Base-by-base conservation (phyloP, 495 filamentous ascomycete genomes). In the Polyplosphaeria fusca region DNA sequence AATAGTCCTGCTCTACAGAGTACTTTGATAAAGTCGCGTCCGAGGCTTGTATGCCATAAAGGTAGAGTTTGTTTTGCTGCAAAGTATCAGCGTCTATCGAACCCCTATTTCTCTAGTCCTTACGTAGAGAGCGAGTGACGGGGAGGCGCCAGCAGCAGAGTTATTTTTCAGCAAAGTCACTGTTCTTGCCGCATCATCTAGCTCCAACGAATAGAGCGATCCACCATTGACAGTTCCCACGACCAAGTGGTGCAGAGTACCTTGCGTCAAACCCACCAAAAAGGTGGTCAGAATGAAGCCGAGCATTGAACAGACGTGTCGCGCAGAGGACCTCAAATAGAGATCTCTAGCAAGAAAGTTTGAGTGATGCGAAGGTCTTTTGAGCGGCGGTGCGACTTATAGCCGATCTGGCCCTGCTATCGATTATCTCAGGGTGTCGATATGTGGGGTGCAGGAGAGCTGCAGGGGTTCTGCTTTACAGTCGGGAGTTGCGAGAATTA, bases 21-120 rank as follows among this genome's bases (percentile, higher is more conserved):
- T 52, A 52, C 20, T 38, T 24, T 14, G 49, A 40, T 13, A 52
- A 9, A 16, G 49, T 52, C 11, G 35, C 49, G 11, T 52, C 32
- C n/a, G 32, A 25, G 7, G 49, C 35, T 7, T 16, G 27, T 13
- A 35, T 52, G 5, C 49, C 49, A 25, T 42, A 52, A 4, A 52
- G 38, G 22, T 42, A 41, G 1, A 23, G 2, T 12, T 52, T 52
- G 12, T 35, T 42, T 27, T 28, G 19, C 49, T 52, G 22, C 7
- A 9, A 4, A 16, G 11, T 5, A 26, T 43, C 19, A 26, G 35
- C 24, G 30, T 23, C 22, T 32, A 18, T 50, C 13, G 5, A 32
- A 4, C 11, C n/a, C 1, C 4, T 35, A 3, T 9, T 38, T 18
- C 11, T 38, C n/a, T 37, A 39, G 23, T 16, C 3, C 49, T 41